A percentile compares a stretch with the other conserved stretches of the same genome.
Evolutionary conservation across 2,329 filamentous ascomycete genomes (phyloP).

Genomic region (Bipolaris gigantea): DNA sequence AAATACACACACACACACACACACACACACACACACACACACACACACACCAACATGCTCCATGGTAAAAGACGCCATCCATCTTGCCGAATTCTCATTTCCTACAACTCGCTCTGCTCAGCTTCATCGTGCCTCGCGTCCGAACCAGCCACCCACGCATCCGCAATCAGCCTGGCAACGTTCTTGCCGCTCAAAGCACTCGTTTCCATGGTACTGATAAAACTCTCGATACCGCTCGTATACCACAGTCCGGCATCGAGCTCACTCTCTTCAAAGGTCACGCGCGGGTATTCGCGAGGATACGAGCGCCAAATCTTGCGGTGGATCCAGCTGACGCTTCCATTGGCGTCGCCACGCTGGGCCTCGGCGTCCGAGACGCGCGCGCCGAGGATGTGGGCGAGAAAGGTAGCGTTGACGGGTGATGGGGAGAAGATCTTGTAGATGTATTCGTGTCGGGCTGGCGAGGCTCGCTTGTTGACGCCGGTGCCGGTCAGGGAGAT

Average conservation of each 20-base stretch:
- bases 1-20: neutral
- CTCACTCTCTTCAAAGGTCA: constrained; percentile 81
- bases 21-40: neutral
- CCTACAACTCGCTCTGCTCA: constrained; percentile 4
- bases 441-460: constrained; percentile 54
- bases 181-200: constrained; percentile 89
- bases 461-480: constrained; percentile 56
- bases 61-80: neutral
- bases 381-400: constrained; percentile 53
- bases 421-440: constrained; percentile 69
- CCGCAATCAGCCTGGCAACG: constrained; percentile 70
- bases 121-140: neutral
- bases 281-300: constrained; percentile 78
- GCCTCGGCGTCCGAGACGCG: constrained; percentile 36
- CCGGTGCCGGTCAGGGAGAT: constrained; percentile 72
- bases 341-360: constrained; percentile 37
- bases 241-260: constrained; percentile 69
- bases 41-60: neutral
- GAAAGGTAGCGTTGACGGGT: constrained; percentile 51
- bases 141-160: constrained; percentile 53
- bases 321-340: constrained; percentile 37
- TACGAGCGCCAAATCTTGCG: constrained; percentile 77
- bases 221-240: constrained; percentile 76
- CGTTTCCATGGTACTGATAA: constrained; percentile 98
- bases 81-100: neutral